Base-by-base conservation (phyloP, 2,329 filamentous ascomycete species). In the Talaromyces sp. region DNA sequence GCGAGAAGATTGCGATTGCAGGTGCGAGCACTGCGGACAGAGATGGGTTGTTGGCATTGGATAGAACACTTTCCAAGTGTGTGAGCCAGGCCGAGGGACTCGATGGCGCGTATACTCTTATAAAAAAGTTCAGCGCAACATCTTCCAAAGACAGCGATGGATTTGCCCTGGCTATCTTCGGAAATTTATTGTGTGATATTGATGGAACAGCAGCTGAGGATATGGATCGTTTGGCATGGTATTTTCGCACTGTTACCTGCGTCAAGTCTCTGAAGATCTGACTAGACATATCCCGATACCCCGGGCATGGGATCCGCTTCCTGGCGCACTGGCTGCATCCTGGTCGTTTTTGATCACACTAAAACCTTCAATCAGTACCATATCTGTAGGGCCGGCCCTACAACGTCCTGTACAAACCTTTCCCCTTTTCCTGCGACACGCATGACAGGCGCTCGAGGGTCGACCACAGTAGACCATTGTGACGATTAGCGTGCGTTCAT, bases 21-120 rank as follows among this genome's bases (percentile, higher is more conserved):
- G 56, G 56, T 10, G 56, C 56, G 13, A 59, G 56, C 22, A 59
- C 31, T 5, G 56, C 56, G 34, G 56, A 59, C 19, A 59, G 25
- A 1, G 56, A 38, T 25, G 25, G 5, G 22, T 43, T 38, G 7
- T 36, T n/a, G 15, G 25, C 25, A 51, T 51, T 13, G 17, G 51
- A 54, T 22, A 54, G 51, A 2, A 34, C 29, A 29, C 27, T 22
- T 19, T 31, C 51, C 51, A 54, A 13, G 5, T 34, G 4, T 11
- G 29, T 7, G 17, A 54, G 51, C 29, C 29, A 54, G 4, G 51
- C 29, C 10, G n/a, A 34, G 4, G 51, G 51, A 54, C 51, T 34
- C 29, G 51, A 34, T 19, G 51, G 51, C 29, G 29, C 51, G 19
- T 54, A 54, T 6, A 36, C 29, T 6, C 1, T 34, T 36, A 54